Evolutionary conservation across 2,329 filamentous ascomycete genomes (phyloP).

Genomic region (Fusarium compactum): DNA sequence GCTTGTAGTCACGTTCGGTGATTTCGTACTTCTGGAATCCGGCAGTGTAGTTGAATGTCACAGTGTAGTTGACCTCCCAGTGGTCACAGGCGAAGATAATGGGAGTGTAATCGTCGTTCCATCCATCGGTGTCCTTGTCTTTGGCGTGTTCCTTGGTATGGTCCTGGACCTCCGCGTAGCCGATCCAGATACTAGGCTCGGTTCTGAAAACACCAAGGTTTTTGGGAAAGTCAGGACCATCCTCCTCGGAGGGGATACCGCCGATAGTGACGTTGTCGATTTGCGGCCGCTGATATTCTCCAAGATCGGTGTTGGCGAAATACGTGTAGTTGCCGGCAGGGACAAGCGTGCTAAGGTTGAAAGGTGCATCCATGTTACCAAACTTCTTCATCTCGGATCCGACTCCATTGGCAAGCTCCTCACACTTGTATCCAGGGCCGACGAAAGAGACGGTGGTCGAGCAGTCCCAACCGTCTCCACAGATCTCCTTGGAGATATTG

Average conservation of each 20-base stretch:
- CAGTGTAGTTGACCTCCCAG: conserved; percentile 40
- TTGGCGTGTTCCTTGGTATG: conserved; percentile 4
- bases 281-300: conserved; percentile 37
- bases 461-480: conserved; percentile 40
- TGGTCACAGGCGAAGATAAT: conserved; percentile 41
- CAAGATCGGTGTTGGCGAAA: conserved; percentile 9
- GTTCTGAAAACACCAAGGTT: conserved; percentile 36
- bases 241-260: not conserved
- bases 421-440: conserved; percentile 39
- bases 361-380: conserved; percentile 13
- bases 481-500: conserved; percentile 20
- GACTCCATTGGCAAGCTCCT: conserved; percentile 20
- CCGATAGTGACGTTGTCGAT: conserved; percentile 6
- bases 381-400: conserved; percentile 23
- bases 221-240: conserved; percentile 11
- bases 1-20: conserved; percentile 16
- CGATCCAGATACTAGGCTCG: conserved; percentile 39
- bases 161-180: conserved; percentile 29
- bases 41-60: conserved; percentile 27
- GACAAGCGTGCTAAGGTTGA: conserved; percentile 27
- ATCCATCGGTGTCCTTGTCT: not conserved
- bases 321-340: conserved; percentile 36
- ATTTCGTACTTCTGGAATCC: conserved; percentile 35
- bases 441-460: conserved; percentile 38
- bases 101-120: conserved; percentile 31